Conservation (phyloP, 2,329 filamentous ascomycete genomes). For the Hymenoscyphus linearis region DNA sequence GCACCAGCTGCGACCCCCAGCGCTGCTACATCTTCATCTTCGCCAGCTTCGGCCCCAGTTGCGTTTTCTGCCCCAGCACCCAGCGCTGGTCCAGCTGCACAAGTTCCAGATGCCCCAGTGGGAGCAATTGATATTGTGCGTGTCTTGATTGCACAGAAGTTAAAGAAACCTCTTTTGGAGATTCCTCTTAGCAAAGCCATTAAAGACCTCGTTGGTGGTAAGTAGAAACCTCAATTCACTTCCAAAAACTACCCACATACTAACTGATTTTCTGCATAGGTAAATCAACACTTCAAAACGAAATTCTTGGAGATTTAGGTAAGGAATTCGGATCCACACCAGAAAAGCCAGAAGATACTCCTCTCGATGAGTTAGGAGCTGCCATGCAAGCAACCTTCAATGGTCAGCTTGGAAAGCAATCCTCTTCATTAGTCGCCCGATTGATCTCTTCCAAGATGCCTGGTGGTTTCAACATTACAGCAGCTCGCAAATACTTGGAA, state of each 20-base stretch:
- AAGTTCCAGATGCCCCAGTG: conserved; percentile 81
- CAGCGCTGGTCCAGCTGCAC: conserved; percentile 78
- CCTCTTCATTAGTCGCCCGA: conserved; percentile 84
- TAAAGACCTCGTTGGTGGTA: conserved; percentile 96
- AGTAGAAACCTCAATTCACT: conserved; percentile 31
- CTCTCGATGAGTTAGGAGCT: conserved; percentile 89
- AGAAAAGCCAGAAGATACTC: conserved; percentile 96
- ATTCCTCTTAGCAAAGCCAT: conserved; percentile 94
- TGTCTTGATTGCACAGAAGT: conserved; percentile 87
- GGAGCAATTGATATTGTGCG: conserved; percentile 86
- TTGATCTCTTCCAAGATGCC: conserved; percentile 99
- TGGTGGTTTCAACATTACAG: conserved; percentile 97
- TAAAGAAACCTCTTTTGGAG: conserved; percentile 88
- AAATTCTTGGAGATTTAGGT: conserved; percentile 93
- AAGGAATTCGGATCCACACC: conserved; percentile 98
- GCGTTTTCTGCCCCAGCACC: conserved; percentile 53
- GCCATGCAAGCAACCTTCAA: conserved; percentile 99
- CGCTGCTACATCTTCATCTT: conserved; percentile 24
- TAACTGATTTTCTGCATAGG: conserved; percentile 45
- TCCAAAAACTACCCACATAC: background rate
- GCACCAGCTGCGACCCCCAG: conserved; percentile 47
- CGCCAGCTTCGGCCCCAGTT: conserved; percentile 46
- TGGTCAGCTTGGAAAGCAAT: conserved; percentile 95
- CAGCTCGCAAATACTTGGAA: conserved; percentile 91
- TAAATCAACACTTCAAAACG: conserved; percentile 97